These are phyloP conservation scores for Ophidiomyces ophidiicola DNA, from an alignment of 2,329 filamentous ascomycete species.

Conservation along the genomic window DNA sequence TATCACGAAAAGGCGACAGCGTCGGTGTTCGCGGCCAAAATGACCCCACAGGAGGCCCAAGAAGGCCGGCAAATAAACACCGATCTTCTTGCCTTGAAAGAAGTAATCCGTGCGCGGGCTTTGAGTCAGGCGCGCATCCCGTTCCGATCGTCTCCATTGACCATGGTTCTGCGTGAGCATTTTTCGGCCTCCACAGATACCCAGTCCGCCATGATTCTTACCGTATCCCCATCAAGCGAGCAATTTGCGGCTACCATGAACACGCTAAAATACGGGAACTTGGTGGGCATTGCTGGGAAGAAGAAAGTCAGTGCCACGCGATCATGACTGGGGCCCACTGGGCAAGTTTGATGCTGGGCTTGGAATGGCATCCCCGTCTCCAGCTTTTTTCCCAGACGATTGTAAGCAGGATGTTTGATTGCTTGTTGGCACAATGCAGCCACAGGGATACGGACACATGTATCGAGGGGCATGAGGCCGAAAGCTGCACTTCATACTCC, in stretches of 20 bases:
- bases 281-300: conserved; percentile 26
- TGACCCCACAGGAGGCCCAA: conserved; percentile 29
- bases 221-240: conserved; percentile 27
- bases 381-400: too few relatives aligned
- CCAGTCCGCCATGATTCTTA: conserved; percentile 30
- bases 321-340: not conserved
- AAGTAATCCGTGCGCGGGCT: conserved; percentile 36
- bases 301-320: not conserved
- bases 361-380: too few relatives aligned
- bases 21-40: conserved; percentile 11
- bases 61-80: conserved; percentile 37
- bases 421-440: too few relatives aligned
- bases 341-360: too few relatives aligned
- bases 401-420: too few relatives aligned
- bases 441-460: too few relatives aligned
- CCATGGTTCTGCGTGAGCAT: conserved; percentile 34
- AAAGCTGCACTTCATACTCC: too few relatives aligned
- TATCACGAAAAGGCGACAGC: conserved; percentile 22
- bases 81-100: conserved; percentile 36
- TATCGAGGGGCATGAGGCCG: too few relatives aligned
- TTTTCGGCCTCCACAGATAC: conserved; percentile 22
- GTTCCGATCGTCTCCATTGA: conserved; percentile 33
- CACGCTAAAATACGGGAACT: conserved; percentile 34
- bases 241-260: conserved; percentile 34
- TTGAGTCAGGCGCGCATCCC: conserved; percentile 28